Evolutionary conservation across 306 rosid genomes (phyloP).

Genomic region (Castanospermum australe): DNA sequence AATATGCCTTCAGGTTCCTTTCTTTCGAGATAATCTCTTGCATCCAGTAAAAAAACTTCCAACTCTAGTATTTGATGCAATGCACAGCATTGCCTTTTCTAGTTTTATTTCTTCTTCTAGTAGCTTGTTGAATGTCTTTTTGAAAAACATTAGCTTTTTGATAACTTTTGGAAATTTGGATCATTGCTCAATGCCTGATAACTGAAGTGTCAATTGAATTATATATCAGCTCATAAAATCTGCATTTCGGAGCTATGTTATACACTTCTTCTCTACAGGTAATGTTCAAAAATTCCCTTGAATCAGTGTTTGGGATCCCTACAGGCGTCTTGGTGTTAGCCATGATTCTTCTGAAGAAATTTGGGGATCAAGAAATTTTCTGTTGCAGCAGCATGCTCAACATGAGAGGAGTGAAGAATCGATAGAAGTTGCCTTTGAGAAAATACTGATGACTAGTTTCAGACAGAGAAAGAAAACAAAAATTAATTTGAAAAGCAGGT

Average conservation of each 20-base stretch:
- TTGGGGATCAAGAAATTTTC: conserved; percentile 93
- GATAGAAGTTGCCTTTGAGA: conserved; percentile 94
- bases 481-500: conserved; percentile 87
- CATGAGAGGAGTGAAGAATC: conserved; percentile 95
- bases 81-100: too few species aligned
- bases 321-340: conserved; percentile 78
- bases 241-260: neutral
- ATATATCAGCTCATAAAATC: neutral
- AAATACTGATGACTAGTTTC: conserved; percentile 86
- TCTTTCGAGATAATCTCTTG: neutral
- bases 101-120: neutral
- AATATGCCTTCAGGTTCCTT: neutral
- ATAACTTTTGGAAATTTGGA: neutral
- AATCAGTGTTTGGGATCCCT: conserved; percentile 81
- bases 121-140: neutral
- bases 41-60: neutral
- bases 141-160: too few species aligned
- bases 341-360: conserved; percentile 88
- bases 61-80: neutral
- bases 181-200: neutral
- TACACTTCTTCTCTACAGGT: conserved; percentile 41
- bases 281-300: conserved; percentile 77
- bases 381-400: conserved; percentile 87
- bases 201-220: neutral
- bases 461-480: conserved; percentile 85